Conservation (phyloP, 2,329 filamentous ascomycete genomes). For the Talaromyces sp. region DNA sequence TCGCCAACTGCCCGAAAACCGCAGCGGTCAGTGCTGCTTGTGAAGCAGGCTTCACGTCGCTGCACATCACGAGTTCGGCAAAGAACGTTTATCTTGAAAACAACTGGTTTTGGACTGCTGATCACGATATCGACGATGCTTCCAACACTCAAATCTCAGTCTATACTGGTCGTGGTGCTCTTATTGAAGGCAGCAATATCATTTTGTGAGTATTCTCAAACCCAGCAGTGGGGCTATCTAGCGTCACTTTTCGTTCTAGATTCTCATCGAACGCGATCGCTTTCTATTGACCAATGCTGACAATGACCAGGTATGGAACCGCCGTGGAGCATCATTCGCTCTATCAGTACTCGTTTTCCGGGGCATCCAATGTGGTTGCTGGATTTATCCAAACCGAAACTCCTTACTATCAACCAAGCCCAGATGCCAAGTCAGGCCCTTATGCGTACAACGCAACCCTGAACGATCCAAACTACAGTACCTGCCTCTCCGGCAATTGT, state of each 20-base stretch:
- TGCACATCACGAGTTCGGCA: conserved; percentile 36
- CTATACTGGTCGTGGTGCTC: conserved; percentile 52
- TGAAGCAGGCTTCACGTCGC: conserved; percentile 35
- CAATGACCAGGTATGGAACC: conserved; percentile 36
- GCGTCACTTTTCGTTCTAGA: neutral
- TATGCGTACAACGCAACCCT: conserved; percentile 30
- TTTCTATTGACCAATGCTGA: neutral
- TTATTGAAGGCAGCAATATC: conserved; percentile 45
- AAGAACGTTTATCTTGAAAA: conserved; percentile 49
- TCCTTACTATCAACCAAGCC: conserved; percentile 41
- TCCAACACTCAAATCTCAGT: conserved; percentile 51
- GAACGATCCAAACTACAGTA: conserved; percentile 37
- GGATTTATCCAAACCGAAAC: conserved; percentile 41
- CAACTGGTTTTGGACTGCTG: conserved; percentile 52
- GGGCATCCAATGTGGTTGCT: conserved; percentile 31
- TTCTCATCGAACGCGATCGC: neutral
- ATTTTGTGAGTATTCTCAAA: conserved; percentile 34
- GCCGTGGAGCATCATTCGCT: conserved; percentile 47
- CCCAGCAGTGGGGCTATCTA: neutral
- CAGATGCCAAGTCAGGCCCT: conserved; percentile 32
- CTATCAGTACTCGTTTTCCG: conserved; percentile 49
- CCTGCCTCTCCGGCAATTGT: conserved; percentile 31
- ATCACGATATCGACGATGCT: conserved; percentile 55
- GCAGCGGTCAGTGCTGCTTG: conserved; percentile 35
- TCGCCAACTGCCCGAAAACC: conserved; percentile 43